These are phyloP conservation scores for Cicer yamashitae DNA, from an alignment of 306 rosid genomes.

Conservation along the genomic window DNA sequence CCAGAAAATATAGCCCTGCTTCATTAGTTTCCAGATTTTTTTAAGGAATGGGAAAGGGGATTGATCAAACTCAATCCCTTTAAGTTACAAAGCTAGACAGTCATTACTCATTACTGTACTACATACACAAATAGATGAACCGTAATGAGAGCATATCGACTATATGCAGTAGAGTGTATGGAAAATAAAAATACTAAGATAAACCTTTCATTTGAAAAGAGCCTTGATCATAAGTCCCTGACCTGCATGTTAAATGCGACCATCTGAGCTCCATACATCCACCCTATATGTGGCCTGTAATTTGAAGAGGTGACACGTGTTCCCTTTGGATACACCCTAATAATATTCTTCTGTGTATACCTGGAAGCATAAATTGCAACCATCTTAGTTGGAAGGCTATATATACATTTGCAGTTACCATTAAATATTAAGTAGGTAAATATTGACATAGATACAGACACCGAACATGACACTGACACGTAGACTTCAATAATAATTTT, in stretches of 20 bases:
- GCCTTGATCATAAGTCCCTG: slow-evolving; percentile 40
- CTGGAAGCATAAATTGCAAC: slow-evolving; percentile 53
- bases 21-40: neutral
- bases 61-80: no score
- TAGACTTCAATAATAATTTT: neutral
- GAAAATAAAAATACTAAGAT: slow-evolving; percentile 16
- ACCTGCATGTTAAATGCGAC: slow-evolving; percentile 98
- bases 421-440: neutral
- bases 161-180: neutral
- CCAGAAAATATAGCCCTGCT: neutral
- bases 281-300: slow-evolving; percentile 82
- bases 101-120: no score
- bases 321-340: slow-evolving; percentile 90
- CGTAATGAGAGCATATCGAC: neutral
- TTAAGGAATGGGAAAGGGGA: no score
- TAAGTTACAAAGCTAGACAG: no score
- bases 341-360: slow-evolving; percentile 76
- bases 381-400: slow-evolving; percentile 35
- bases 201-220: slow-evolving; percentile 34
- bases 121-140: slow-evolving; percentile 6
- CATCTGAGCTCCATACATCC: slow-evolving; percentile 97
- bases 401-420: slow-evolving; percentile 28
- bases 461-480: neutral
- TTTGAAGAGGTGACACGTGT: slow-evolving; percentile 79
- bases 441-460: neutral